Percentiles rank a stretch among this genome's conserved stretches.
phyloP scores from a whole-genome alignment of 2,329 filamentous ascomycete genomes.

The Colletotrichum sp. region DNA sequence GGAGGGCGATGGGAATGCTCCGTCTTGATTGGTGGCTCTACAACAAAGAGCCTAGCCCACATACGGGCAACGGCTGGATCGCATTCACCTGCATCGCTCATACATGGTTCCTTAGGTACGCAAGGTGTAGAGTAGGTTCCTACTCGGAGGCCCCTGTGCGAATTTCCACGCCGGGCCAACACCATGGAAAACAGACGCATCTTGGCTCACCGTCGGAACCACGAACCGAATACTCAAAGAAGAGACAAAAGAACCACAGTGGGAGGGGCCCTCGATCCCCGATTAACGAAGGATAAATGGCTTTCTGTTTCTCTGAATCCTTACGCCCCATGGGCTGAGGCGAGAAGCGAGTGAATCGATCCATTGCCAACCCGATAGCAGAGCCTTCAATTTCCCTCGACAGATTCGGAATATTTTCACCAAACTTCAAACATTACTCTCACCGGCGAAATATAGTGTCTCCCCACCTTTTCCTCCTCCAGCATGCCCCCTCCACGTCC shows the following conservation, averaged over 20 bases:
- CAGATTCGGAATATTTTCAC: conserved; percentile 16
- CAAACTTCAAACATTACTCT: conserved; percentile 18
- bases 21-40: neutral
- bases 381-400: conserved; percentile 17
- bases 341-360: neutral
- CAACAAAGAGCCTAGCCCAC: neutral
- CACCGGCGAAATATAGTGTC: conserved; percentile 16
- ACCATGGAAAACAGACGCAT: neutral
- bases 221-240: neutral
- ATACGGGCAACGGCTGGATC: neutral
- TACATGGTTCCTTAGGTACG: neutral
- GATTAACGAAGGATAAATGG: neutral
- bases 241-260: neutral
- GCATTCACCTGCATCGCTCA: neutral
- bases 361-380: conserved; percentile 7
- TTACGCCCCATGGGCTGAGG: neutral
- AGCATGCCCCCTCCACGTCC: neutral
- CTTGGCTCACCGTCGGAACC: conserved; percentile 13
- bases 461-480: conserved; percentile 5
- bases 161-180: neutral
- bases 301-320: neutral
- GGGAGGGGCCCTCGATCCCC: neutral
- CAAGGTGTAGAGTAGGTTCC: no score
- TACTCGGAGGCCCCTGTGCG: neutral
- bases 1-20: neutral